Evolutionary conservation across 306 rosid genomes (phyloP).

Genomic region (Lathyrus oleraceus): DNA sequence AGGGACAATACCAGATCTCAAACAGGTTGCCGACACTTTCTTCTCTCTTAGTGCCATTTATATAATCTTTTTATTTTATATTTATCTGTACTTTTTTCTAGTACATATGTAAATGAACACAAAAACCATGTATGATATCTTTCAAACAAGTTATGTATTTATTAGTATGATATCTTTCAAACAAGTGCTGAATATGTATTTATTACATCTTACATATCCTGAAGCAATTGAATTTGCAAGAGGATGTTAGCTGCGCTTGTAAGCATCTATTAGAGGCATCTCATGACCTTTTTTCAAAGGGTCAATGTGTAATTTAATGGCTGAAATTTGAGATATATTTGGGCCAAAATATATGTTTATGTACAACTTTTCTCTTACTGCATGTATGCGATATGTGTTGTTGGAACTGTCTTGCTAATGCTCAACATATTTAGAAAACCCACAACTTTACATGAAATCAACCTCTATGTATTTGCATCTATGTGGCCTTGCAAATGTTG

Average conservation of each 20-base stretch:
- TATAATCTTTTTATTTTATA: background rate
- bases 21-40: constrained; percentile 60
- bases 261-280: constrained; percentile 40
- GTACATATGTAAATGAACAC: constrained; percentile 2
- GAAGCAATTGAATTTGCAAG: constrained; percentile 70
- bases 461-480: constrained; percentile 38
- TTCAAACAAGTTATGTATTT: too few relatives aligned
- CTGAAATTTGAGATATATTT: background rate
- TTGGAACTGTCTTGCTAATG: background rate
- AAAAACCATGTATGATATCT: too few relatives aligned
- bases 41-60: constrained; percentile 16
- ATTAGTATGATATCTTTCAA: constrained; percentile 15
- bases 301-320: constrained; percentile 1
- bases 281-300: background rate
- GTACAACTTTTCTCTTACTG: background rate
- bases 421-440: background rate
- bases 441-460: constrained; percentile 2
- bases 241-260: constrained; percentile 82
- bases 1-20: too few relatives aligned
- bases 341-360: background rate
- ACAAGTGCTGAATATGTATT: constrained; percentile 40
- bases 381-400: background rate
- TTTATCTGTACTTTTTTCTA: background rate
- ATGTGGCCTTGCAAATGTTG: constrained; percentile 85
- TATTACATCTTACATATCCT: constrained; percentile 54